Base-by-base conservation (phyloP, 345 rosid genomes). In the Rhodomyrtus tomentosa region DNA sequence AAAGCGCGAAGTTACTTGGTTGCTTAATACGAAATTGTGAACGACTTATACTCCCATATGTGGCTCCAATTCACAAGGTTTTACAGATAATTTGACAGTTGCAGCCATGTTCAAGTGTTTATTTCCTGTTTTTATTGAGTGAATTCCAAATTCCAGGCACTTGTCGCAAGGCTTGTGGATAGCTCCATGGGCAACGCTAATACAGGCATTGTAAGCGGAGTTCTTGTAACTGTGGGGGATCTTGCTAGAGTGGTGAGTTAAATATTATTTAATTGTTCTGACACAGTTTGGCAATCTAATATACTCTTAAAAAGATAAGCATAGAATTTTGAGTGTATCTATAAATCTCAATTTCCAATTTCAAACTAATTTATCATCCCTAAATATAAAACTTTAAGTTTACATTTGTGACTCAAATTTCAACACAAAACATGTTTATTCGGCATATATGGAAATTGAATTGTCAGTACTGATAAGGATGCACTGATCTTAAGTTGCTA, bases 11-110 rank as follows among this genome's bases (percentile, higher is more conserved):
- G 90, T 92, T 97, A 89, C 92, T 97, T 45, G 99, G 99, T 84
- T 95, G 99, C 89, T 95, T 97, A 88, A 96, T 97, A 85, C 96
- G 99, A 85, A 97, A 93, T 82, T 97, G 99, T 90, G 99, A 97
- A 89, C 91, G 96, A 84, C 90, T 97, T 42, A 90, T 95, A 79
- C 94, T 92, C 88, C 99, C 99, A 59, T 97, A 97, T 74, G 92
- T 97, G 84, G 94, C 99, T 59, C 99, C 99, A 55, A 90, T 95
- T 83, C 99, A 97, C 90, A 97, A 97, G 99, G 99, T 95, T 89
- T 88, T 49, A 51, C 84, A 83, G 40, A 36, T 52, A 56, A 45
- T 51, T 24, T 62, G 38, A 45, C 15, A 50, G 48, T 76, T 48
- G 51, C 16, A 48, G 54, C 52, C 45, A 68, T 79, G 45, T 82